Evolutionary conservation across 768 basidiomycete species (phyloP).

Genomic region (Myochromella boudieri): DNA sequence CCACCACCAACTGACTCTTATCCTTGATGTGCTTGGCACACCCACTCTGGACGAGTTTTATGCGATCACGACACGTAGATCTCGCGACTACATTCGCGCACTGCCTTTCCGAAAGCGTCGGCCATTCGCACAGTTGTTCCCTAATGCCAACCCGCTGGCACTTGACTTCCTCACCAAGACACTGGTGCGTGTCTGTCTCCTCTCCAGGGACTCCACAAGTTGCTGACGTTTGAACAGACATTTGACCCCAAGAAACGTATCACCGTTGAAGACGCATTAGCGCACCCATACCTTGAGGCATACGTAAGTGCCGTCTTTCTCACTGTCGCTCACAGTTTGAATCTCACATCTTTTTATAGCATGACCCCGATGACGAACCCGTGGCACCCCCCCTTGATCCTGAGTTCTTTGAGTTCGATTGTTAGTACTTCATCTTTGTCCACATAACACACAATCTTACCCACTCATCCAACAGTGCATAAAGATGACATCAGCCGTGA

Average conservation of each 20-base stretch:
- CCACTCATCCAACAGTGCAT: conserved; percentile 57
- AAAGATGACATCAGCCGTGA: conserved; percentile 96
- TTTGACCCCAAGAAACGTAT: conserved; percentile 98
- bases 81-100: conserved; percentile 93
- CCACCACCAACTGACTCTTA: conserved; percentile 93
- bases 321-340: background rate
- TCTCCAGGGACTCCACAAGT: too few species aligned
- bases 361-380: conserved; percentile 97
- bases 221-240: conserved; percentile 49
- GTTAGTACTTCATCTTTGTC: conserved; percentile 43
- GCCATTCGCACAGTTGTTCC: conserved; percentile 84
- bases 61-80: conserved; percentile 89
- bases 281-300: conserved; percentile 94
- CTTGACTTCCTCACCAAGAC: conserved; percentile 75
- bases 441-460: background rate
- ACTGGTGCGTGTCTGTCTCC: conserved; percentile 46
- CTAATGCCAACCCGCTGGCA: conserved; percentile 81
- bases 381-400: conserved; percentile 93
- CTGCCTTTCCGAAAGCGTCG: conserved; percentile 89
- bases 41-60: conserved; percentile 98
- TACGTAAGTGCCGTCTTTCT: conserved; percentile 55
- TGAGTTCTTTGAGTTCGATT: conserved; percentile 96
- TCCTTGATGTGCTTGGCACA: conserved; percentile 95
- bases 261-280: conserved; percentile 90
- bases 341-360: conserved; percentile 39